Evolutionary conservation across 2,329 filamentous ascomycete genomes (phyloP).

Genomic region (Claviceps purpurea): DNA sequence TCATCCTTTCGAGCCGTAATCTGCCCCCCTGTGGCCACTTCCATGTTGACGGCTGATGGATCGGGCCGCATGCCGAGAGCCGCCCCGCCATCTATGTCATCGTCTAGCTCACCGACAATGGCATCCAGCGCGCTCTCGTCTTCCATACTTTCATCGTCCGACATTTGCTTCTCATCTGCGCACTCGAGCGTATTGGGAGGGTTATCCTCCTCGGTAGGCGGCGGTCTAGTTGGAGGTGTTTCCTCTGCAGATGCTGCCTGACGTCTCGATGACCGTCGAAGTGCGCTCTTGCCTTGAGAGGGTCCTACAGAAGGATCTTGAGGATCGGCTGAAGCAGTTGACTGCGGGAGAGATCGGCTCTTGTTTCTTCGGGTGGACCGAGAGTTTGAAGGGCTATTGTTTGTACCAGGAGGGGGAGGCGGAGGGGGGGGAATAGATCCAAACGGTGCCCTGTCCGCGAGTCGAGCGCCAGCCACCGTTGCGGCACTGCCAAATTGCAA

Average conservation of each 20-base stretch:
- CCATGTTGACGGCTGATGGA: slow-evolving; percentile 79
- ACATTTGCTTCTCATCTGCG: slow-evolving; percentile 78
- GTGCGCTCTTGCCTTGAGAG: slow-evolving; percentile 42
- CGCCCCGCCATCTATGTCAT: slow-evolving; percentile 63
- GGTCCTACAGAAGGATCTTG: slow-evolving; percentile 30
- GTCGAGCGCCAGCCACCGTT: slow-evolving; percentile 30
- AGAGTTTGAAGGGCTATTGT: slow-evolving; percentile 28
- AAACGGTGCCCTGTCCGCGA: slow-evolving; percentile 31
- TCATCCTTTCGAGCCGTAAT: slow-evolving; percentile 88
- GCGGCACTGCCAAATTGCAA: slow-evolving; percentile 37
- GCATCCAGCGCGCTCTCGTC: slow-evolving; percentile 61
- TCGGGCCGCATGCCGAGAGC: slow-evolving; percentile 44
- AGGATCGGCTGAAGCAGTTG: slow-evolving; percentile 27
- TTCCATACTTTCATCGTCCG: slow-evolving; percentile 49
- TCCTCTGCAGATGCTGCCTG: slow-evolving; percentile 39
- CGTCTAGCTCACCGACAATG: slow-evolving; percentile 82
- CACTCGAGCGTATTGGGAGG: slow-evolving; percentile 70
- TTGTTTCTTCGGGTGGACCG: slow-evolving; percentile 33
- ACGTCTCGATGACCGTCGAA: slow-evolving; percentile 52
- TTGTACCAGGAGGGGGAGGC: slow-evolving; percentile 9
- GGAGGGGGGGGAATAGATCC: slow-evolving; percentile 22
- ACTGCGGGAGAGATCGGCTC: slow-evolving; percentile 28
- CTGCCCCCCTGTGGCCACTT: slow-evolving; percentile 74
- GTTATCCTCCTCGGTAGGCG: slow-evolving; percentile 45
- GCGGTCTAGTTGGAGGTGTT: slow-evolving; percentile 35